These are phyloP conservation scores for Novymonas esmeraldas DNA, from an alignment of 208 protist genomes.

Conservation along the genomic window DNA sequence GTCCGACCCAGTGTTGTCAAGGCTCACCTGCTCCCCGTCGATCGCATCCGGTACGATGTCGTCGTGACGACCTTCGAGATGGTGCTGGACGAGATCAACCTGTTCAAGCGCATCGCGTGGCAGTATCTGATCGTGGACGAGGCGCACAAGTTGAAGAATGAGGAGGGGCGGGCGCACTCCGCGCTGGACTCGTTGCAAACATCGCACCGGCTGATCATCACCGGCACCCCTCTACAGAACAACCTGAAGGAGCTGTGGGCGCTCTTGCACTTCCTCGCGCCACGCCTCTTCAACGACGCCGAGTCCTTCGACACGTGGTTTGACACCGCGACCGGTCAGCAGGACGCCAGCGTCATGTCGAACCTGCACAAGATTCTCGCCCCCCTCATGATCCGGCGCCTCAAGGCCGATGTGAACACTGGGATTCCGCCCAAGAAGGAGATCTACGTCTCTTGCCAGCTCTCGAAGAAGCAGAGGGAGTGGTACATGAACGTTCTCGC, in stretches of 20 bases:
- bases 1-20: constrained; percentile 85
- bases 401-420: constrained; percentile 97
- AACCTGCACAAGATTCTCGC: constrained; percentile 93
- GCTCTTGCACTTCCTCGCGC: constrained; percentile 95
- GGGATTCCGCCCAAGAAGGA: constrained; percentile 98
- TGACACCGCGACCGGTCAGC: constrained; percentile 81
- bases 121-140: constrained; percentile 99
- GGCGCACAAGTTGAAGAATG: constrained; percentile 97
- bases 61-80: constrained; percentile 98
- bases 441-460: constrained; percentile 94
- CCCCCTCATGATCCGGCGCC: constrained; percentile 96
- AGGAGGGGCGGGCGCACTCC: constrained; percentile 73
- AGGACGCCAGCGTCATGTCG: constrained; percentile 81
- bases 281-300: constrained; percentile 87
- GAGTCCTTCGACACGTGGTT: constrained; percentile 95
- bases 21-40: constrained; percentile 57
- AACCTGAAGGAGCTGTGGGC: constrained; percentile 97
- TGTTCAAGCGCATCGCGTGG: constrained; percentile 93
- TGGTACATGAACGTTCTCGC: constrained; percentile 95
- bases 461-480: constrained; percentile 94
- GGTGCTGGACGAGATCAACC: constrained; percentile 87
- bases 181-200: constrained; percentile 74
- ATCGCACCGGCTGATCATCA: constrained; percentile 96
- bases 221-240: constrained; percentile 98
- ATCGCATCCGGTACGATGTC: constrained; percentile 88